These are phyloP conservation scores for Hordeum pubiflorum DNA, from an alignment of 202 grass and related monocot species.

Conservation along the genomic window DNA sequence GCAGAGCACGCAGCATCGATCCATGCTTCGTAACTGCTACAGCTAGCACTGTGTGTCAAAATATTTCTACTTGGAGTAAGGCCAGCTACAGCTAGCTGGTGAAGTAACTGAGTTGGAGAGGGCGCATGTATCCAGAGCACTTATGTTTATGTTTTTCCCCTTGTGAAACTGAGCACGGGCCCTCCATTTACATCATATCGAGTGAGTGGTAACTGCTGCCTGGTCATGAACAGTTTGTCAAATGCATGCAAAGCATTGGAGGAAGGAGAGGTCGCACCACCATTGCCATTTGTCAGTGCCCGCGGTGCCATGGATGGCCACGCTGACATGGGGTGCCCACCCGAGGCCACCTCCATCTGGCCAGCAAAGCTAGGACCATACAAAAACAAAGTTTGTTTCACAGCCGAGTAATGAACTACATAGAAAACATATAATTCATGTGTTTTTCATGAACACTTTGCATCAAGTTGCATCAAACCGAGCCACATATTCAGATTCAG, in stretches of 20 bases:
- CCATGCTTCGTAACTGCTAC: neutral
- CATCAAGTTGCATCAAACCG: neutral
- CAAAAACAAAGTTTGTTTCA: no score
- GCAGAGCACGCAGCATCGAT: neutral
- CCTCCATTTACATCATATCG: neutral
- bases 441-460: no score
- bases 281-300: conserved; percentile 1
- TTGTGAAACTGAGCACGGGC: neutral
- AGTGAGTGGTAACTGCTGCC: neutral
- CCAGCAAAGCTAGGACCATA: neutral
- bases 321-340: neutral
- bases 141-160: neutral
- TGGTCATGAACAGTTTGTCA: conserved; percentile 8
- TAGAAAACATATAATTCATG: no score
- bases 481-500: neutral
- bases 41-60: neutral
- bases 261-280: neutral
- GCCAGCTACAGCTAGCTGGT: neutral
- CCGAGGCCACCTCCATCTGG: neutral
- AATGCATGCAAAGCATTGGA: neutral
- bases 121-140: neutral
- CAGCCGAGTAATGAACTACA: no score
- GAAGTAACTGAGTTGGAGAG: neutral
- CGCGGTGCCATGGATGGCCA: neutral
- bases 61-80: neutral